Percentiles rank a stretch among this genome's conserved stretches.
Conservation (phyloP, 208 protist genomes). For the Acanthamoeba castellanii region DNA sequence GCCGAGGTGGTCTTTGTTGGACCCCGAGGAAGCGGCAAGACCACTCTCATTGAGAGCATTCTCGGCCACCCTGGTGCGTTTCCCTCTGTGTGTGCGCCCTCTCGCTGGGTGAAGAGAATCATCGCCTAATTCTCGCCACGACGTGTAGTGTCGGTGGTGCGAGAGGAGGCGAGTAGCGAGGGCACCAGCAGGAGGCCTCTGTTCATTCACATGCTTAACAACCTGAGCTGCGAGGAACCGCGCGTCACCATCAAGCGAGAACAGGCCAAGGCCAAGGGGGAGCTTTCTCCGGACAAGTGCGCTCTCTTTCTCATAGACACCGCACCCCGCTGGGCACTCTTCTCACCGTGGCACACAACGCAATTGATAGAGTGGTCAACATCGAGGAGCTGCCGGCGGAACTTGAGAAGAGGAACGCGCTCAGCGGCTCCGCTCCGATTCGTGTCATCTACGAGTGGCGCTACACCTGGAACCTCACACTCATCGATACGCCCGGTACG, state of each 20-base stretch:
- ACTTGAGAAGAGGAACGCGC: constrained; percentile 41
- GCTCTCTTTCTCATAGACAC: background rate
- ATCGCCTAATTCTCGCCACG: background rate
- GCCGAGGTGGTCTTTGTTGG: constrained; percentile 84
- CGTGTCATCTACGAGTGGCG: constrained; percentile 78
- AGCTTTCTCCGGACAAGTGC: constrained; percentile 58
- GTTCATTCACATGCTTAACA: constrained; percentile 81
- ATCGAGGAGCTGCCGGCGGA: constrained; percentile 70
- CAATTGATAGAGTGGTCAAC: constrained; percentile 42
- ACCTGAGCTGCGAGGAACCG: constrained; percentile 70
- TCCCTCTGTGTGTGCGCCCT: background rate
- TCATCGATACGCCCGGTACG: constrained; percentile 80
- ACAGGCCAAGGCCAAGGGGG: background rate
- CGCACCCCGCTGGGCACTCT: background rate
- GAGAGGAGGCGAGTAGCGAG: background rate
- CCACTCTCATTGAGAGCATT: constrained; percentile 82
- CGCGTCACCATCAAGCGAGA: constrained; percentile 82
- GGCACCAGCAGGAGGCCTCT: constrained; percentile 65
- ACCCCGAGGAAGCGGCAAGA: constrained; percentile 77
- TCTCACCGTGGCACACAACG: background rate
- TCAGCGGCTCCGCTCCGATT: constrained; percentile 77
- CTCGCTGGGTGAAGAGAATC: background rate
- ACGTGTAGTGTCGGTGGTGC: constrained; percentile 71
- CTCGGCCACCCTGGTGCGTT: constrained; percentile 75
- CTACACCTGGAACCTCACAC: constrained; percentile 79